phyloP scores from a whole-genome alignment of 2,329 filamentous ascomycete species.

The Tolypocladium album region DNA sequence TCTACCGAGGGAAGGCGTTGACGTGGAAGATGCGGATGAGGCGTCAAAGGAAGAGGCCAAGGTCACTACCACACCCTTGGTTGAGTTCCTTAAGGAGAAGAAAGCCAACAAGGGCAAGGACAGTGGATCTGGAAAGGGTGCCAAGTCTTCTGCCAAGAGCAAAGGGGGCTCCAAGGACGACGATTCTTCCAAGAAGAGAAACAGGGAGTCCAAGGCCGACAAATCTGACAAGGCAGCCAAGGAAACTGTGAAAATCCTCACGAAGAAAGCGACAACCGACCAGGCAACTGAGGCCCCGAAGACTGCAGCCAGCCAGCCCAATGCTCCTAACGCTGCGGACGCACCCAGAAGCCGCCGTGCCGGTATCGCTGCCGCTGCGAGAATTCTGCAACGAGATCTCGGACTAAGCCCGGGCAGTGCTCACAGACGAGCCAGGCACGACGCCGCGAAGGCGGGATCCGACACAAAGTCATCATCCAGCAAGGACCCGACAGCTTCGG shows the following conservation, averaged over 20 bases:
- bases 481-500: slow-evolving; percentile 18
- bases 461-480: slow-evolving; percentile 27
- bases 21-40: slow-evolving; percentile 32
- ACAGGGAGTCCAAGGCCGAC: slow-evolving; percentile 47
- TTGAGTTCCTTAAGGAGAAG: slow-evolving; percentile 85
- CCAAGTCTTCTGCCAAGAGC: slow-evolving; percentile 41
- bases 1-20: slow-evolving; percentile 29
- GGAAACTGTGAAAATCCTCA: slow-evolving; percentile 53
- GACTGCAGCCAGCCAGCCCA: slow-evolving; percentile 25
- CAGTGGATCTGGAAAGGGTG: slow-evolving; percentile 24
- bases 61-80: slow-evolving; percentile 73
- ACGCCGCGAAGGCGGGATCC: slow-evolving; percentile 45
- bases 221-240: slow-evolving; percentile 41
- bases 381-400: slow-evolving; percentile 55
- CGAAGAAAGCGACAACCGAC: slow-evolving; percentile 45
- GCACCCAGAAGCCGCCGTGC: slow-evolving; percentile 45
- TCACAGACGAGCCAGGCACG: slow-evolving; percentile 48
- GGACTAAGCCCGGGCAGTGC: slow-evolving; percentile 53
- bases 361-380: slow-evolving; percentile 52
- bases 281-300: slow-evolving; percentile 35
- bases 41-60: slow-evolving; percentile 41
- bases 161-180: slow-evolving; percentile 33
- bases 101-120: slow-evolving; percentile 66
- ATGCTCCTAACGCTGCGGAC: slow-evolving; percentile 18
- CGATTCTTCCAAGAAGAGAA: slow-evolving; percentile 50